A percentile compares a stretch with the other conserved stretches of the same genome.
phyloP scores from a whole-genome alignment of 768 basidiomycete species.

The Omphalotus guepiniiformis region DNA sequence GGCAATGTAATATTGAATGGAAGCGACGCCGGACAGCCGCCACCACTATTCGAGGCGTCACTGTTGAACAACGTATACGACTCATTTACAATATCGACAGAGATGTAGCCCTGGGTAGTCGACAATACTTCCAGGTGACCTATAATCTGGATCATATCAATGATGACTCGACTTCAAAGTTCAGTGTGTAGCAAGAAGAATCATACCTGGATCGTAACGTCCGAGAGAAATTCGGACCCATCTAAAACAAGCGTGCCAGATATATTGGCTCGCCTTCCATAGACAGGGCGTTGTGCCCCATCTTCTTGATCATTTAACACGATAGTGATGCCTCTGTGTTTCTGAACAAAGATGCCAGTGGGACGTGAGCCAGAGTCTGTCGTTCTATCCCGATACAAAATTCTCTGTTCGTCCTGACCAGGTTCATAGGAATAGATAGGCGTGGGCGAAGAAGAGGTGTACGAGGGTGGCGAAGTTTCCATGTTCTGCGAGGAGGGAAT shows the following conservation, averaged over 20 bases:
- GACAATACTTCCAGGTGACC: not conserved
- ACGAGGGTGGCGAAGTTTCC: not conserved
- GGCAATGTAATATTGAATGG: slow-evolving; percentile 1
- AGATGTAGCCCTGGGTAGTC: not conserved
- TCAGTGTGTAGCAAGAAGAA: too few species aligned
- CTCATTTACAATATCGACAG: not conserved
- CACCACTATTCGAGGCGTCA: not conserved
- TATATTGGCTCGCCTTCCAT: not conserved
- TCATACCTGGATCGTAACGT: slow-evolving; percentile 1
- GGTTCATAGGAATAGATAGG: slow-evolving; percentile 6
- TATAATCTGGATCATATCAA: not conserved
- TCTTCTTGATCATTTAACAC: slow-evolving; percentile 6
- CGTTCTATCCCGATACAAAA: not conserved
- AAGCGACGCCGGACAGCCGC: not conserved
- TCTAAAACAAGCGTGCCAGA: slow-evolving; percentile 3
- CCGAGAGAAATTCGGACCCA: not conserved
- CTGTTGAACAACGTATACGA: not conserved
- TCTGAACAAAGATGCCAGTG: slow-evolving; percentile 3
- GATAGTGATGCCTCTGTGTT: slow-evolving; percentile 1
- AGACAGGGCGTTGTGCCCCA: not conserved
- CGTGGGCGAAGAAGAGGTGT: not conserved
- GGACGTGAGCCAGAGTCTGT: not conserved
- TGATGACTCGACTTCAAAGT: not conserved
- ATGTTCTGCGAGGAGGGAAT: too few species aligned
- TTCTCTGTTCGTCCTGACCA: slow-evolving; percentile 1